These are phyloP conservation scores for Diplodia sapinea DNA, from an alignment of 2,329 filamentous ascomycete genomes.

Conservation along the genomic window DNA sequence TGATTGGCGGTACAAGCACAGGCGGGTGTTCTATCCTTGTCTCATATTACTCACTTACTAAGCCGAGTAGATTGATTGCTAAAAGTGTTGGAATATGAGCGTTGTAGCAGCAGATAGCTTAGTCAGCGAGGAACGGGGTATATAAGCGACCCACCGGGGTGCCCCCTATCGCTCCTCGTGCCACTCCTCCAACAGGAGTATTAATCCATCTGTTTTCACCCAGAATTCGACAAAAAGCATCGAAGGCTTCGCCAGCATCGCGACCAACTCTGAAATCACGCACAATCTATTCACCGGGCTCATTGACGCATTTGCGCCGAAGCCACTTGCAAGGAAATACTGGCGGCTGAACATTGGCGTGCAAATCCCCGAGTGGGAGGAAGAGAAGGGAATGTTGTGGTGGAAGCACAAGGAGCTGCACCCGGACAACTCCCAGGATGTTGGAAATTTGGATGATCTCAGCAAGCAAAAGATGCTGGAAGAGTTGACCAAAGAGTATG, in stretches of 20 bases:
- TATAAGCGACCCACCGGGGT: too few species aligned
- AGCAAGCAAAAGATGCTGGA: too few species aligned
- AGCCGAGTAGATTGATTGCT: constrained; percentile 31
- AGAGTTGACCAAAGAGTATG: too few species aligned
- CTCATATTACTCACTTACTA: too few species aligned
- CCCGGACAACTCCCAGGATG: neutral
- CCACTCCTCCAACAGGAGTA: too few species aligned
- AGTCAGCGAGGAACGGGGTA: too few species aligned
- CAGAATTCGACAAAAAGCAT: too few species aligned
- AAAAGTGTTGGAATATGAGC: too few species aligned
- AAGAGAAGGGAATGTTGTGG: neutral
- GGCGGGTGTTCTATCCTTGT: neutral
- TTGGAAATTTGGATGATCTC: neutral
- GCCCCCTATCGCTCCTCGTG: too few species aligned
- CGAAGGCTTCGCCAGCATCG: neutral
- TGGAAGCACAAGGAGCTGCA: neutral
- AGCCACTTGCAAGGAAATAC: neutral
- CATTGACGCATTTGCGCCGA: neutral
- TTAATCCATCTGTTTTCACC: too few species aligned
- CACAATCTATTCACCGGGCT: neutral
- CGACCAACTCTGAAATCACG: neutral
- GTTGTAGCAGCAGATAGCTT: too few species aligned
- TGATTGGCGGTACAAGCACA: constrained; percentile 8
- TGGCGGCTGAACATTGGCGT: neutral
- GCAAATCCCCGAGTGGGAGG: neutral